Evolutionary conservation across 352 stramenopile species (phyloP).

Genomic region (Globisporangium parvum): DNA sequence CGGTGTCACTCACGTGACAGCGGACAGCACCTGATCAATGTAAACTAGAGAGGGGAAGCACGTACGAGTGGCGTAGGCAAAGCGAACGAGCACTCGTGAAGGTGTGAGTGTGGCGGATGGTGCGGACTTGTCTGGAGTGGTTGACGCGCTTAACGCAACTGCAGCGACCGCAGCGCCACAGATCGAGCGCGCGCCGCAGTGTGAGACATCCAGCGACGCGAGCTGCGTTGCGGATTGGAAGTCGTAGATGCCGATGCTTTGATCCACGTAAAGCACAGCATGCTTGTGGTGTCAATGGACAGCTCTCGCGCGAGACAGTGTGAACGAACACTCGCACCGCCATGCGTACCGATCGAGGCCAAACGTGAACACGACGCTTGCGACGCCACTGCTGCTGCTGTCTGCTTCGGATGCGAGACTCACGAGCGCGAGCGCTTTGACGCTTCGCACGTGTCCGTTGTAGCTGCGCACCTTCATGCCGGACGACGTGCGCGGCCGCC

Average conservation of each 20-base stretch:
- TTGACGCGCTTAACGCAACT: background rate
- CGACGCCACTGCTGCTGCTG: background rate
- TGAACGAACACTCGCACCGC: background rate
- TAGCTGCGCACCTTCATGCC: constrained; percentile 52
- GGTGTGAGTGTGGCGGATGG: background rate
- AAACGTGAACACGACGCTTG: constrained; percentile 36
- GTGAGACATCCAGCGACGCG: constrained; percentile 21
- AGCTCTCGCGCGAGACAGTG: background rate
- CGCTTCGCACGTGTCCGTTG: constrained; percentile 23
- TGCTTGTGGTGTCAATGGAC: background rate
- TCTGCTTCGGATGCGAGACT: background rate
- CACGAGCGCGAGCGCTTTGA: constrained; percentile 17
- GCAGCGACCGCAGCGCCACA: constrained; percentile 21
- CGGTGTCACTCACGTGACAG: no score
- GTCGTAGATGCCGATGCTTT: constrained; percentile 42
- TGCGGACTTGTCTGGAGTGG: background rate
- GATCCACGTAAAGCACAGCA: background rate
- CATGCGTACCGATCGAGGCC: constrained; percentile 30
- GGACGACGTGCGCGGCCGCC: constrained; percentile 33
- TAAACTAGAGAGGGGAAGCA: constrained; percentile 21
- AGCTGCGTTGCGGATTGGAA: constrained; percentile 27
- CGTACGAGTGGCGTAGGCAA: constrained; percentile 40
- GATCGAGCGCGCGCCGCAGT: constrained; percentile 18
- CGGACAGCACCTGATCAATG: constrained; percentile 6
- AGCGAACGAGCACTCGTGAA: constrained; percentile 9